Percentiles rank a stretch among this genome's conserved stretches.
phyloP scores from a whole-genome alignment of 2,329 filamentous ascomycete species.

The Sarocladium brachiariae region DNA sequence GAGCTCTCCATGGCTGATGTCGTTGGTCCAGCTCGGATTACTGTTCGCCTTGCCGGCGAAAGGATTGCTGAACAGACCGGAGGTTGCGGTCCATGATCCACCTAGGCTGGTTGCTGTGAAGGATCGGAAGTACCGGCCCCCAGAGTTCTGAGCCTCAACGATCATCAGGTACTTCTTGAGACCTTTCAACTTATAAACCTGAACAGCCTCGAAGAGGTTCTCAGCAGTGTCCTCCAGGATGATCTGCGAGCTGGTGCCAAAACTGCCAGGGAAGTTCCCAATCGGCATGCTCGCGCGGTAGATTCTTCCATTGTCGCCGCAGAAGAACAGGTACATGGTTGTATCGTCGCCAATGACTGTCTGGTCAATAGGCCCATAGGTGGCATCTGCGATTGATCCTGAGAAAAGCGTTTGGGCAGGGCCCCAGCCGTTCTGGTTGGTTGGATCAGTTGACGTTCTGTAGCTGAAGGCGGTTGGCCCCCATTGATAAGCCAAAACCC shows the following conservation, averaged over 20 bases:
- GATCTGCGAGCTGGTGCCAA: conserved; percentile 41
- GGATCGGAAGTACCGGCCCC: conserved; percentile 57
- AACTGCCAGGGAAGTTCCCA: conserved; percentile 50
- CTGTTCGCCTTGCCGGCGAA: conserved; percentile 61
- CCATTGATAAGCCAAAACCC: conserved; percentile 59
- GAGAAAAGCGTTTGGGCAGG: conserved; percentile 44
- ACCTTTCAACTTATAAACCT: conserved; percentile 53
- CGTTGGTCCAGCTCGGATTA: conserved; percentile 56
- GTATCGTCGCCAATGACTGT: conserved; percentile 51
- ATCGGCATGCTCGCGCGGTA: conserved; percentile 57
- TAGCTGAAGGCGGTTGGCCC: conserved; percentile 51
- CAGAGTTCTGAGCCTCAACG: conserved; percentile 49
- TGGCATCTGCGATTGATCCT: conserved; percentile 44
- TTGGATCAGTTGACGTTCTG: conserved; percentile 48
- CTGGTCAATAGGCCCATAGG: conserved; percentile 52
- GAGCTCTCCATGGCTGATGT: conserved; percentile 58
- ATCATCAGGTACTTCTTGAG: conserved; percentile 55
- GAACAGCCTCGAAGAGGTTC: conserved; percentile 57
- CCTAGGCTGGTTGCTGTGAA: conserved; percentile 50
- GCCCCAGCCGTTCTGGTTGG: conserved; percentile 50
- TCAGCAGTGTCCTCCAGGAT: conserved; percentile 45
- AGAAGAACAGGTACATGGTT: conserved; percentile 60
- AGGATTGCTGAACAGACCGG: conserved; percentile 43
- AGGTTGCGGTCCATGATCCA: conserved; percentile 51
- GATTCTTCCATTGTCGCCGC: conserved; percentile 59